Base-by-base conservation (phyloP, 2,329 filamentous ascomycete species). In the Aspergillus transmontanensis region DNA sequence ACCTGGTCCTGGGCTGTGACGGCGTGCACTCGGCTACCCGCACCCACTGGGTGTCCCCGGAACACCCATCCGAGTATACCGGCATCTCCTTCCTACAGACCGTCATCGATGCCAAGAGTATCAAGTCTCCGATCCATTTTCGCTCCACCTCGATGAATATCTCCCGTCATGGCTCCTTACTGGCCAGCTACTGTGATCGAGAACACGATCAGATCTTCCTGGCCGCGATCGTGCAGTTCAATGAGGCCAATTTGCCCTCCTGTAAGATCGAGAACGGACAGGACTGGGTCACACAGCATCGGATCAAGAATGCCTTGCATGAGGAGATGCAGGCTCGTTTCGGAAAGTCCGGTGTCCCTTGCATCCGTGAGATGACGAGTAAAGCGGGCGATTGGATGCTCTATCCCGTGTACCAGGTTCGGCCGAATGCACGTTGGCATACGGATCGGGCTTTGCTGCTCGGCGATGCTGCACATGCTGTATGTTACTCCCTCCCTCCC, bases 401-500 rank as follows among this genome's bases (percentile, higher is more conserved):
- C n/a, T 82, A 81, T 63, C 81, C 81, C 0, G 79, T 83, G 1
- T 81, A 80, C 62, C 74, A 78, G 48, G 71, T 82, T 2, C 73
- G 68, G 2, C 74, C 76, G 0, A 72, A 75, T 10, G 78, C 77
- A 6, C 73, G 69, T 26, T 82, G 80, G 80, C 74, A 66, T 48
- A 76, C 73, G 6, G 74, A 78, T n/a, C 73, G 78, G 5, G 75
- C 76, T 3, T 72, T 83, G 26, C 65, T 83, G 6, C 66, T 83
- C 4, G 81, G 81, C 5, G 81, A 83, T 71, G 80, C 81, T 30
- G 81, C 80, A 5, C 81, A 83, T 64, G 81, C 80, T 41, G 80
- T 81, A 75, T 57, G 78, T 73, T 2, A 23, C 32, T 55, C 28
- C 45, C 39, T 14, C 34, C 16, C 39, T 23, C 23, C 2, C 23